These are phyloP conservation scores for Penicillium lividum DNA, from an alignment of 495 filamentous ascomycete genomes.

Conservation along the genomic window DNA sequence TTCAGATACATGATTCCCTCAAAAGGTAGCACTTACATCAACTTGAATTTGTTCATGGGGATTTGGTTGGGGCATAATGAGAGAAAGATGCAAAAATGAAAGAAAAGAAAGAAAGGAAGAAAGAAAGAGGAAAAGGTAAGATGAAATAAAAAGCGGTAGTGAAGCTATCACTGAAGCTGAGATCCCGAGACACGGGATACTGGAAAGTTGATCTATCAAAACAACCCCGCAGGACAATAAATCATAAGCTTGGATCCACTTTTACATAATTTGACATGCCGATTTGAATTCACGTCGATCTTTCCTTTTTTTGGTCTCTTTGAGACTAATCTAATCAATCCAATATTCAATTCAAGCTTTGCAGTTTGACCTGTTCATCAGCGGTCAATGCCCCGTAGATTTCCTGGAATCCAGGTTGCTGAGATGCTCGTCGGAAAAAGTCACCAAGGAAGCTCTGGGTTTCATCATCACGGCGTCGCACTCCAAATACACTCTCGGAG, in stretches of 20 bases:
- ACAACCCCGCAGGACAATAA: background rate
- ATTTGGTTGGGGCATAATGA: slow-evolving; percentile 37
- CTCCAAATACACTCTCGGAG: slow-evolving; percentile 50
- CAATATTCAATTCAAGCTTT: slow-evolving; percentile 30
- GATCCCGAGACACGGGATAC: slow-evolving; percentile 20
- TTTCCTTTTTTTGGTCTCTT: background rate
- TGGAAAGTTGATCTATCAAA: slow-evolving; percentile 12
- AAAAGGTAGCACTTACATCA: slow-evolving; percentile 34
- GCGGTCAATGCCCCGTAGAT: slow-evolving; percentile 68
- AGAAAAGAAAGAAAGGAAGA: slow-evolving; percentile 1
- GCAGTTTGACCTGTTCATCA: slow-evolving; percentile 74
- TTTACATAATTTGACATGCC: background rate
- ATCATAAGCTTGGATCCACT: background rate
- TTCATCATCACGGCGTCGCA: slow-evolving; percentile 82
- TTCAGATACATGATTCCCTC: background rate
- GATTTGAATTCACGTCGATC: too few species aligned
- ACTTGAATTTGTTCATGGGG: slow-evolving; percentile 38
- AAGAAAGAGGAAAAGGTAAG: slow-evolving; percentile 4
- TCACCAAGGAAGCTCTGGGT: slow-evolving; percentile 79
- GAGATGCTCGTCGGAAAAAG: slow-evolving; percentile 76
- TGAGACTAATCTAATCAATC: too few species aligned
- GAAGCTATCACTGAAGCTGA: slow-evolving; percentile 18
- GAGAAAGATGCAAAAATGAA: slow-evolving; percentile 4
- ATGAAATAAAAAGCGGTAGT: background rate
- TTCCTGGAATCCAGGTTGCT: slow-evolving; percentile 71